Evolutionary conservation across 179 eudicot species (phyloP), one percentile per base, ranked within the genome.

Genomic region (Gypsophila paniculata): DNA sequence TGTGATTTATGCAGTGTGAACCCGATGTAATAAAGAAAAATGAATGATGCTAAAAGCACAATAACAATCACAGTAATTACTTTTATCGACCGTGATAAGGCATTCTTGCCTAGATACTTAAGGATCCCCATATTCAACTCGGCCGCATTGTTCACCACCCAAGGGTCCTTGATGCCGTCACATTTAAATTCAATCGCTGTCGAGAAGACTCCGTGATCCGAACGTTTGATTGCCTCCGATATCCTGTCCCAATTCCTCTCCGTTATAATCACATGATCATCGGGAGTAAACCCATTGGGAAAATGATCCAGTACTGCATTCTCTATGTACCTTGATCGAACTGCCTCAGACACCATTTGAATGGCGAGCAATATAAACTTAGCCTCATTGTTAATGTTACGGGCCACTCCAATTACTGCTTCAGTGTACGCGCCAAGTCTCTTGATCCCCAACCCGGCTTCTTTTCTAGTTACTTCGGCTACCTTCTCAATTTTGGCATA

Each of bases 331-430:
- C n/a, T 3, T 13, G 46, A 46, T 21, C 55, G 70, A 0, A 55
- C 7, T 4, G 51, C 72, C 18, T 69, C 51, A 1, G 72, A 8
- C 23, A 69, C 72, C 72, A 69, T 69, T 53, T 69, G 72, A 6
- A 69, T 69, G 2, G 48, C 62, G 8, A 69, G 8, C 11, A 69
- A 23, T 14, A 53, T 18, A 54, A 69, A 54, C 29, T 21, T 36
- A 12, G 62, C 72, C 25, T 69, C 62, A 0, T 0, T 5, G 5
- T 5, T 13, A 10, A 18, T 19, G 8, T 23, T 25, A 66, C 51
- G 36, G 0, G 18, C 6, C 38, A 44, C 23, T 10, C 55, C 36
- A 4, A 21, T 42, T 4, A 66, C 55, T 3, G 8, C 29, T 13
- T 10, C 32, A 11, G 44, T 11, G 32, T 42, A 22, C 6, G 5